Evolutionary conservation across 2,329 filamentous ascomycete species (phyloP).

Genomic region (Neopestalotiopsis sp.): DNA sequence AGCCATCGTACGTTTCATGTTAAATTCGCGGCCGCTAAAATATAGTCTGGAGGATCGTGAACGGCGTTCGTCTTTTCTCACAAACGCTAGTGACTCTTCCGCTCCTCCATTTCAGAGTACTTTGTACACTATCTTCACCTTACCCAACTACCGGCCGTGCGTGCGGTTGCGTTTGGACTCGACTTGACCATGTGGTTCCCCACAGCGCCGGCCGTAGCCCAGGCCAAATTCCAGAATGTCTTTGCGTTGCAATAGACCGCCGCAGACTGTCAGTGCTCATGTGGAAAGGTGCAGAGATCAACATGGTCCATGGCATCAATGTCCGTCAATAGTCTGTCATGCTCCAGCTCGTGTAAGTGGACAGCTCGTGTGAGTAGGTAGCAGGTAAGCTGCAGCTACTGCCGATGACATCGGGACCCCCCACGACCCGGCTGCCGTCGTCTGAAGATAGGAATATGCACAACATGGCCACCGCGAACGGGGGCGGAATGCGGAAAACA

Average conservation of each 20-base stretch:
- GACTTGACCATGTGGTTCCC: neutral
- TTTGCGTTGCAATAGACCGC: neutral
- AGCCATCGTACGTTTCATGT: constrained; percentile 1
- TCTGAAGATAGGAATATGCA: too few species aligned
- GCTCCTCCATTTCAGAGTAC: neutral
- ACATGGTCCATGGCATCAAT: neutral
- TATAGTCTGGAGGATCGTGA: neutral
- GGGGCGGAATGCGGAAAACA: too few species aligned
- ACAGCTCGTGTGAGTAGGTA: too few species aligned
- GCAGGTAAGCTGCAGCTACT: too few species aligned
- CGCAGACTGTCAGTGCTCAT: neutral
- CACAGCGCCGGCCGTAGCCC: neutral
- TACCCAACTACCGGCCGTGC: neutral
- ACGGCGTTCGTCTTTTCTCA: neutral
- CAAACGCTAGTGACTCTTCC: neutral
- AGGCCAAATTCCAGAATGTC: neutral
- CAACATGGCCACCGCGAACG: too few species aligned
- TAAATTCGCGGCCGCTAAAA: neutral
- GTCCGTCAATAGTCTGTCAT: neutral
- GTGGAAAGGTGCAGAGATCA: neutral
- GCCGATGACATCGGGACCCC: too few species aligned
- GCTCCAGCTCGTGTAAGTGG: neutral
- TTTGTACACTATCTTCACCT: neutral
- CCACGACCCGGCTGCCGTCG: too few species aligned
- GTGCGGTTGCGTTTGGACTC: neutral